phyloP scores from a whole-genome alignment of 176 grass and related monocot genomes.

The Miscanthus lutarioriparius region DNA sequence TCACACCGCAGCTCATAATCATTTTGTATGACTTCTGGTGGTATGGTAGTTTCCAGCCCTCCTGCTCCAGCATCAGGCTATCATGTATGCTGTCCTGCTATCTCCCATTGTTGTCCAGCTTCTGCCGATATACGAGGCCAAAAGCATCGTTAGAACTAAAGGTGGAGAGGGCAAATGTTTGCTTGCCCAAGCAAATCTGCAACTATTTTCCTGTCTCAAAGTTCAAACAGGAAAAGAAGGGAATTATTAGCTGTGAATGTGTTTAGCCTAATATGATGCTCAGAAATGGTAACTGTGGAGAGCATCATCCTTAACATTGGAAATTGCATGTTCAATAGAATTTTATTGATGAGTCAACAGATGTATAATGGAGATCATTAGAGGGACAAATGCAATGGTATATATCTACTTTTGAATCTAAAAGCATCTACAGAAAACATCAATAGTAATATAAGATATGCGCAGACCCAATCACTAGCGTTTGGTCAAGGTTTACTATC shows the following conservation, averaged over 20 bases:
- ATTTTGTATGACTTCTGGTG: not conserved
- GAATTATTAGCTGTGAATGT: not conserved
- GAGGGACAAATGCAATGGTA: not conserved
- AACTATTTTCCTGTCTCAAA: not conserved
- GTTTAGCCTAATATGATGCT: not conserved
- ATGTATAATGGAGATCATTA: not conserved
- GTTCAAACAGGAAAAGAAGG: not conserved
- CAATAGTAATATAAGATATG: not conserved
- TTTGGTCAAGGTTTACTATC: not conserved
- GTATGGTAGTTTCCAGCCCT: not conserved
- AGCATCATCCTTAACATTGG: not conserved
- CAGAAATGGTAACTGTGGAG: not conserved
- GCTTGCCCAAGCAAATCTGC: not conserved
- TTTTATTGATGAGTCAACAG: not conserved
- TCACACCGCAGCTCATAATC: slow-evolving; percentile 3
- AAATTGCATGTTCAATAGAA: not conserved
- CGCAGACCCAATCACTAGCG: not conserved
- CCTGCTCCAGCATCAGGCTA: not conserved
- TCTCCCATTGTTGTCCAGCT: not conserved
- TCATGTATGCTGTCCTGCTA: too few species aligned
- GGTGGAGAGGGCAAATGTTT: not conserved
- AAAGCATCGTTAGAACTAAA: slow-evolving; percentile 21
- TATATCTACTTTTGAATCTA: not conserved
- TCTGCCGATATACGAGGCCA: slow-evolving; percentile 22
- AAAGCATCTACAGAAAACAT: not conserved